A percentile compares a stretch with the other conserved stretches of the same genome.
phyloP scores from a whole-genome alignment of 495 filamentous ascomycete genomes.

The Penicillium daleae region DNA sequence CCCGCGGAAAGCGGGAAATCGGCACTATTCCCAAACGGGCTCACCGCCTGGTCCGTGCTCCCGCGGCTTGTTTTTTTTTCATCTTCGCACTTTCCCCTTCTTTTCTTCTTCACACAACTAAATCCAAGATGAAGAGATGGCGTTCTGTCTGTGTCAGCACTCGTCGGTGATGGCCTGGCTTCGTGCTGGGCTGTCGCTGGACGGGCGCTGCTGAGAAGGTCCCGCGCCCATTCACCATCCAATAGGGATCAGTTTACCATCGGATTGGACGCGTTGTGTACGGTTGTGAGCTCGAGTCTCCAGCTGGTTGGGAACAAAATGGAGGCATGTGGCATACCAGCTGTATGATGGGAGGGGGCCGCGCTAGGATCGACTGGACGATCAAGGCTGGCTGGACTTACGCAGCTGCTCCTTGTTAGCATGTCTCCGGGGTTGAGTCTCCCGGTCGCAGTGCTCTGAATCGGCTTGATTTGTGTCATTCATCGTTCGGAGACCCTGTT shows the following conservation, averaged over 20 bases:
- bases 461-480: background rate
- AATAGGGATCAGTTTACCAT: constrained; percentile 46
- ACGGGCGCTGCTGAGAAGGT: constrained; percentile 57
- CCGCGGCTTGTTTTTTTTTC: constrained; percentile 22
- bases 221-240: constrained; percentile 54
- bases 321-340: background rate
- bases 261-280: constrained; percentile 54
- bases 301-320: background rate
- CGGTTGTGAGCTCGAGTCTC: constrained; percentile 4
- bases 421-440: background rate
- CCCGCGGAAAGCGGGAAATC: constrained; percentile 47
- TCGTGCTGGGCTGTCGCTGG: constrained; percentile 35
- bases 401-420: background rate
- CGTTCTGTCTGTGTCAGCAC: constrained; percentile 50
- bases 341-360: background rate
- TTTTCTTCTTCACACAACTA: constrained; percentile 56
- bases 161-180: constrained; percentile 40
- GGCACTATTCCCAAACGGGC: constrained; percentile 31
- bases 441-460: background rate
- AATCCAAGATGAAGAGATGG: constrained; percentile 59
- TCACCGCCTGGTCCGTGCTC: constrained; percentile 40
- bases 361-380: background rate
- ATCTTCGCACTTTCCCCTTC: constrained; percentile 19
- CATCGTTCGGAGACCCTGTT: background rate
- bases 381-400: background rate